Conservation (phyloP, 1,284 basidiomycete genomes). For the Malassezia arunalokei region DNA sequence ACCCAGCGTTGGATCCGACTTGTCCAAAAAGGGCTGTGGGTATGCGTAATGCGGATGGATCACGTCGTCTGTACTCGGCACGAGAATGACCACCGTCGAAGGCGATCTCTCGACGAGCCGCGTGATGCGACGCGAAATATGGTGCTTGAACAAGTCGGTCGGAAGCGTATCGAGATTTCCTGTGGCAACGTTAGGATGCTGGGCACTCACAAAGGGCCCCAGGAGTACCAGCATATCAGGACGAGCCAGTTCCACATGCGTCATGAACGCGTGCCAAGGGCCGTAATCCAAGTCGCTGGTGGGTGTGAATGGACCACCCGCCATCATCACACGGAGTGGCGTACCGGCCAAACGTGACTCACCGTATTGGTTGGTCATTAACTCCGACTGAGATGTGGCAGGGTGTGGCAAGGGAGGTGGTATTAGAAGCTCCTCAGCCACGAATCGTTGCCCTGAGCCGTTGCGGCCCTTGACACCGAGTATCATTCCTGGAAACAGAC, state of each 20-base stretch:
- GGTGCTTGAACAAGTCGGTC: slow-evolving; percentile 57
- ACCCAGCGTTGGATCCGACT: slow-evolving; percentile 36
- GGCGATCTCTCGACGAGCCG: slow-evolving; percentile 57
- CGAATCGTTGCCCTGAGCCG: slow-evolving; percentile 74
- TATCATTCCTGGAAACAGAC: slow-evolving; percentile 79
- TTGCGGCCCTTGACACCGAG: slow-evolving; percentile 79
- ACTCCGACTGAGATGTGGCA: slow-evolving; percentile 19
- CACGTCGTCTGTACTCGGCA: slow-evolving; percentile 72
- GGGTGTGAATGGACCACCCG: slow-evolving; percentile 29
- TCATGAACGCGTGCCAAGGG: slow-evolving; percentile 35
- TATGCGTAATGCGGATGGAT: slow-evolving; percentile 52
- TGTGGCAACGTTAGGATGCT: background rate
- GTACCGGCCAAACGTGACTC: slow-evolving; percentile 16
- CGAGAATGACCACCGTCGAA: slow-evolving; percentile 59
- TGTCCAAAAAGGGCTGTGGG: slow-evolving; percentile 66
- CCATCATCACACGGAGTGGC: slow-evolving; percentile 21
- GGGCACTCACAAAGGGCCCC: slow-evolving; percentile 12
- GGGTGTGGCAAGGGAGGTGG: slow-evolving; percentile 35
- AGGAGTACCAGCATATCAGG: slow-evolving; percentile 65
- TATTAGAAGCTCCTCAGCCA: slow-evolving; percentile 67
- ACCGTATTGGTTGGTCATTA: slow-evolving; percentile 21
- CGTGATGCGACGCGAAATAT: slow-evolving; percentile 57
- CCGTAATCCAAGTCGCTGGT: slow-evolving; percentile 26
- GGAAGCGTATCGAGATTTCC: slow-evolving; percentile 49
- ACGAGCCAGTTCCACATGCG: slow-evolving; percentile 48